Base-by-base conservation (phyloP, 2,329 filamentous ascomycete species). In the Pseudophaeomoniella oleicola region DNA sequence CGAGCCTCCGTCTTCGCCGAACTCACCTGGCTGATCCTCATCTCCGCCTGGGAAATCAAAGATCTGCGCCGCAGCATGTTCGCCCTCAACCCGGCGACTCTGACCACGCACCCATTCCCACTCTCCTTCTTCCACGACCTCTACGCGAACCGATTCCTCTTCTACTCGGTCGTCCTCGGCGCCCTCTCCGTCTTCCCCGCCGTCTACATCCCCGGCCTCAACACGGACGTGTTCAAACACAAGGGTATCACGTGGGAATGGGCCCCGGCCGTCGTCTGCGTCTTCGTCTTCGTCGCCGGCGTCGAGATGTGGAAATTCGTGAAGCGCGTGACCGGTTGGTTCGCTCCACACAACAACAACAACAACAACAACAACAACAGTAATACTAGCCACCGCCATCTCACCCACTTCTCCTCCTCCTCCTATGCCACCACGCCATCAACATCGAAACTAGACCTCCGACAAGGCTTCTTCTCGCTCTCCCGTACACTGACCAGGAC, bases 11-110 rank as follows among this genome's bases (percentile, higher is more conserved):
- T 75, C 3, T 86, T 84, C 49, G 78, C 76, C 10, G 79, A 74
- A 36, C 62, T 86, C 9, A 84, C 80, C 0, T 86, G 80, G 72
- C 74, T 78, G 43, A 72, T 80, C 2, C 67, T 86, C 3, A 78
- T 86, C 55, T 66, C 81, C 2, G 81, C 81, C 0, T 86, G 81
- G 81, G 80, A 86, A 56, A 78, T 84, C 61, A 70, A 83, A 38
- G 71, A 81, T 48, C 72, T 80, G 59, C 74, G 79, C 12, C 72
- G 78, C n/a, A 79, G 73, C 1, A 75, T 87, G 57, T 86, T 86
- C 66, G 62, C 66, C 40, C 69, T 78, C 52, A 59, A 69, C 39
- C 64, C 66, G 2, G 46, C 54, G 13, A 52, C 54, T 10, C n/a
- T n/a, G n/a, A 65, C 69, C 45, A 75, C 80, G 59, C 68, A 78